Conservation (phyloP, 2,329 filamentous ascomycete species). For the Fusarium drepaniforme region DNA sequence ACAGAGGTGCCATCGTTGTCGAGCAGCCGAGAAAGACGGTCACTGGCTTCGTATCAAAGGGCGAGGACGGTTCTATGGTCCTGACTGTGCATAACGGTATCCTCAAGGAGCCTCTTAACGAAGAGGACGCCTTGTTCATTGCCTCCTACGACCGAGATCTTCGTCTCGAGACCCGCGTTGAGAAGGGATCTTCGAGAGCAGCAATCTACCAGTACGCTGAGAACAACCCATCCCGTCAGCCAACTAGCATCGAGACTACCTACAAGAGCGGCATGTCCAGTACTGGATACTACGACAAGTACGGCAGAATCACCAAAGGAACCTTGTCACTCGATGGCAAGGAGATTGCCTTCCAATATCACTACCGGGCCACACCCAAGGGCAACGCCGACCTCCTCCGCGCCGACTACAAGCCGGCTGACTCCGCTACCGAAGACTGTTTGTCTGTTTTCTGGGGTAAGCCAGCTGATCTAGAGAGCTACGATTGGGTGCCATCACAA, state of each 20-base stretch:
- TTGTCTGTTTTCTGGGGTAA: slow-evolving; percentile 37
- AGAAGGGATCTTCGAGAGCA: background rate
- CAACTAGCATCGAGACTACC: slow-evolving; percentile 15
- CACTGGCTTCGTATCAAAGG: slow-evolving; percentile 18
- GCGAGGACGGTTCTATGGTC: slow-evolving; percentile 16
- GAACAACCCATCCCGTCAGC: slow-evolving; percentile 11
- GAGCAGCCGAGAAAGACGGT: slow-evolving; percentile 23
- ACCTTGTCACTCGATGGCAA: slow-evolving; percentile 6
- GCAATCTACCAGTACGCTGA: slow-evolving; percentile 27
- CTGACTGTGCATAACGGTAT: slow-evolving; percentile 16
- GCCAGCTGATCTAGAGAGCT: slow-evolving; percentile 24
- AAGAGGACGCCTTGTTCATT: slow-evolving; percentile 9
- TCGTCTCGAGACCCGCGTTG: slow-evolving; percentile 11
- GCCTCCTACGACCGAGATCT: slow-evolving; percentile 23
- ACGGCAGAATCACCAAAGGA: slow-evolving; percentile 27
- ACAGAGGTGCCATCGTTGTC: slow-evolving; percentile 10
- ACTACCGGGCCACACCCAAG: slow-evolving; percentile 24
- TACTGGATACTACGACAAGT: slow-evolving; percentile 29
- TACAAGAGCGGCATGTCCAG: background rate
- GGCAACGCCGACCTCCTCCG: slow-evolving; percentile 27
- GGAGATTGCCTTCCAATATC: slow-evolving; percentile 31
- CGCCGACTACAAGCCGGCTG: slow-evolving; percentile 21
- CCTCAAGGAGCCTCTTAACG: slow-evolving; percentile 16
- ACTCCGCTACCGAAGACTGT: slow-evolving; percentile 2
- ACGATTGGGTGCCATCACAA: slow-evolving; percentile 32